Conservation (phyloP, 768 basidiomycete genomes). For the Scleroderma bovista region DNA sequence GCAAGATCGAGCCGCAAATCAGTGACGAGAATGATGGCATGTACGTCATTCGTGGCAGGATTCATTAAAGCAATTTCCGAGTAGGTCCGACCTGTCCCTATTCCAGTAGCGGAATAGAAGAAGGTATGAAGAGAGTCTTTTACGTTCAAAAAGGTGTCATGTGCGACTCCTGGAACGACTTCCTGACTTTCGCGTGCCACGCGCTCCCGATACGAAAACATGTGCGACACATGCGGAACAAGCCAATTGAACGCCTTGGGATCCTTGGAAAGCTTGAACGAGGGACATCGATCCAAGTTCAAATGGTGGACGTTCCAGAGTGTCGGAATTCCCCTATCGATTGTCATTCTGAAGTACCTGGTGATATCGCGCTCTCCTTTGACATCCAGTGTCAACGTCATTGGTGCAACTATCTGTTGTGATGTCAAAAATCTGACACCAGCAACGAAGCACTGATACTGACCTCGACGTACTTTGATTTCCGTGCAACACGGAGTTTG, state of each 20-base stretch:
- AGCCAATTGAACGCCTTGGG: constrained; percentile 27
- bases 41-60: constrained; percentile 7
- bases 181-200: neutral
- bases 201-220: constrained; percentile 30
- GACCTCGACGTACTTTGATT: constrained; percentile 45
- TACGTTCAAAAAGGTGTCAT: constrained; percentile 25
- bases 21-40: constrained; percentile 44
- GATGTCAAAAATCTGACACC: neutral
- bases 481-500: constrained; percentile 47
- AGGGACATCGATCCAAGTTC: constrained; percentile 32
- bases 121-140: constrained; percentile 30
- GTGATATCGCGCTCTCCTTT: constrained; percentile 13
- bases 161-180: neutral
- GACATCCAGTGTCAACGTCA: constrained; percentile 10
- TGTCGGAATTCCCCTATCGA: constrained; percentile 6
- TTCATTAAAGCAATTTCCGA: constrained; percentile 17
- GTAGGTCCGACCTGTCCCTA: constrained; percentile 7
- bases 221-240: constrained; percentile 24
- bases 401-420: constrained; percentile 22
- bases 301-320: constrained; percentile 38
- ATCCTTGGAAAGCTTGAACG: constrained; percentile 18
- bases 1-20: constrained; percentile 42
- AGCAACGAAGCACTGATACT: neutral
- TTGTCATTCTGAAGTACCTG: constrained; percentile 26
- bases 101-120: constrained; percentile 13